These are phyloP conservation scores for Erigeron canadensis DNA, from an alignment of 129 eudicot species.

Conservation along the genomic window DNA sequence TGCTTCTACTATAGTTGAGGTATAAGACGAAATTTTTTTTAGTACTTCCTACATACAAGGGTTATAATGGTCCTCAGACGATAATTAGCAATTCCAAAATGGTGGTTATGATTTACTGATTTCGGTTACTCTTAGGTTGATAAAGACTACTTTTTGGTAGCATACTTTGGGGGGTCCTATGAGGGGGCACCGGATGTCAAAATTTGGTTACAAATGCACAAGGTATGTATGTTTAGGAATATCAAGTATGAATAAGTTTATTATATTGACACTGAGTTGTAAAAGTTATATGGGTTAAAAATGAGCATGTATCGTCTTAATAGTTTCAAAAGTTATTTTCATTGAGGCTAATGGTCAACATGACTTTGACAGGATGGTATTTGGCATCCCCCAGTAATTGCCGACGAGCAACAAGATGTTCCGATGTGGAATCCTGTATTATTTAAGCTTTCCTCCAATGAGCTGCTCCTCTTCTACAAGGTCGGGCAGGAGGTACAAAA, in stretches of 20 bases:
- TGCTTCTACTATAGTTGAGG: conserved; percentile 98
- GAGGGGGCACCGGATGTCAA: conserved; percentile 95
- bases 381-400: conserved; percentile 74
- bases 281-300: not conserved
- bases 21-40: conserved; percentile 18
- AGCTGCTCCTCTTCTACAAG: conserved; percentile 82
- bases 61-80: not conserved
- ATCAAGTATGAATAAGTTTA: not conserved
- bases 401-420: conserved; percentile 62
- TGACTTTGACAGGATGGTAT: conserved; percentile 58
- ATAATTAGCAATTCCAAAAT: not conserved
- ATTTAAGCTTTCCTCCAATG: conserved; percentile 76
- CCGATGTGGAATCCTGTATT: conserved; percentile 98
- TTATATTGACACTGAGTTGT: not conserved
- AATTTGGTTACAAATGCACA: conserved; percentile 78
- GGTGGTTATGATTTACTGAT: conserved; percentile 10
- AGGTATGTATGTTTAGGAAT: conserved; percentile 43
- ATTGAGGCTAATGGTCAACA: not conserved
- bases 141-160: conserved; percentile 73
- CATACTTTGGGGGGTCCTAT: conserved; percentile 87
- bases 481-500: conserved; percentile 85
- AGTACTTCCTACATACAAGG: not conserved
- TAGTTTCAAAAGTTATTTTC: not conserved
- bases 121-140: conserved; percentile 51
- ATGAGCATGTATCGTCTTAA: not conserved